Conservation (phyloP, 139 green algal genomes). For the Pedinophyceae sp. region DNA sequence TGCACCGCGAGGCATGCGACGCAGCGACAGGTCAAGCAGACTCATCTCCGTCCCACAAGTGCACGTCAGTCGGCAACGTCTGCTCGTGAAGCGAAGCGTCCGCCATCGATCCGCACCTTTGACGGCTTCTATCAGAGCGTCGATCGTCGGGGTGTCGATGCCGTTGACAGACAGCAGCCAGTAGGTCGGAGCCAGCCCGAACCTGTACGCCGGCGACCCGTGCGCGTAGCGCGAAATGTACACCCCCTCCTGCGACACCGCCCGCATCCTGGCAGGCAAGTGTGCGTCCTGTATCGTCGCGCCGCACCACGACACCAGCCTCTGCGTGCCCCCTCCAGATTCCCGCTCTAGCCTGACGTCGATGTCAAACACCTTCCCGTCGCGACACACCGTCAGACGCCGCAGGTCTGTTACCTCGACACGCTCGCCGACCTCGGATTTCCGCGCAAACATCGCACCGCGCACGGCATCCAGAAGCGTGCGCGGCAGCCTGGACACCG, state of each 20-base stretch:
- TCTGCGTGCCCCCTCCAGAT: background rate
- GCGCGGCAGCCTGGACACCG: too few species aligned
- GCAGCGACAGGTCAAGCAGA: background rate
- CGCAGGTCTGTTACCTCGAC: background rate
- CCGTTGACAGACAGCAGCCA: slow-evolving; percentile 63
- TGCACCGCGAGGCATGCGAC: background rate
- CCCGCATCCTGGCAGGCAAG: background rate
- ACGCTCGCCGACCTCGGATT: too few species aligned
- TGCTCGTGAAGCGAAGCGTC: background rate
- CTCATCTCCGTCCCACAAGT: background rate
- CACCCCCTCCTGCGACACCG: slow-evolving; percentile 14
- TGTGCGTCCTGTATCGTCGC: too few species aligned
- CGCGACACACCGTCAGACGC: slow-evolving; percentile 24
- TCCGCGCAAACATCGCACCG: too few species aligned
- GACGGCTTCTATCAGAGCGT: slow-evolving; percentile 39
- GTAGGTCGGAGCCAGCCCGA: slow-evolving; percentile 73
- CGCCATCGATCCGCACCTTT: too few species aligned
- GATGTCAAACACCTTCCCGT: slow-evolving; percentile 20
- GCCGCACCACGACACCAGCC: too few species aligned
- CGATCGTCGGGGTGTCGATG: slow-evolving; percentile 22
- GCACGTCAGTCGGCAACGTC: background rate
- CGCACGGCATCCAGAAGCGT: too few species aligned
- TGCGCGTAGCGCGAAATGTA: slow-evolving; percentile 67
- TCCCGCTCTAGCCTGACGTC: slow-evolving; percentile 17
- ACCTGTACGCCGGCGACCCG: slow-evolving; percentile 63